Base-by-base conservation (phyloP, 1,284 basidiomycete species). In the Trametes polyzona region DNA sequence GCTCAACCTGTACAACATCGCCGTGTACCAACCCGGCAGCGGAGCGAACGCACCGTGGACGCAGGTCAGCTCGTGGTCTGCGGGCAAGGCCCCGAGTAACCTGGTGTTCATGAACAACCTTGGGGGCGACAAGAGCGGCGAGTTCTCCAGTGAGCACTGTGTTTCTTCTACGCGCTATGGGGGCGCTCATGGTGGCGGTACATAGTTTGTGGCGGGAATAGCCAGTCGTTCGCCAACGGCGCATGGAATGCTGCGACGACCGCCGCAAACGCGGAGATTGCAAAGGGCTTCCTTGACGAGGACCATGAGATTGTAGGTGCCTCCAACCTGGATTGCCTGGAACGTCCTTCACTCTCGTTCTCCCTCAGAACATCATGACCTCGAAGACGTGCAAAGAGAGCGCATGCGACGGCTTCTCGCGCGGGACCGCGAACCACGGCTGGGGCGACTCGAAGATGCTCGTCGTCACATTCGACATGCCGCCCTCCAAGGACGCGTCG, bases 51-150 rank as follows among this genome's bases (percentile, higher is more conserved):
- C 63, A 27, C 62, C 67, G 16, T 71, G 70, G 70, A 58, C 58
- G 39, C 60, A 59, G 53, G 54, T 48, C 21, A 71, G 70, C 43
- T 59, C 63, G 8, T 71, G 67, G 67, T 55, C 53, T 1, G 50
- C 62, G 6, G 67, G 63, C 37, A 46, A 59, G 46, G 21, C 55
- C 19, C 62, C 66, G 19, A 52, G 58, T n/a, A 71, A 71, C 59
- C 49, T 71, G 27, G 70, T 71, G 24, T 71, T 70, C 57, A 71
- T 71, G 70, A 69, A 69, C 62, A 71, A 71, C 65, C 55, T 62
- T 29, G 70, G 70, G 17, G 70, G 70, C 3, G 62, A 57, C 12
- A 58, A 54, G 16, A 69, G 68, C 33, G 70, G 70, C 41, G 64
- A 59, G 37, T 71, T 65, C 63, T 64, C 67, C 3, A 66, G 69